Evolutionary conservation across 1,139 yeast genomes (phyloP).

Genomic region (Lodderomyces pseudojiufengensis): DNA sequence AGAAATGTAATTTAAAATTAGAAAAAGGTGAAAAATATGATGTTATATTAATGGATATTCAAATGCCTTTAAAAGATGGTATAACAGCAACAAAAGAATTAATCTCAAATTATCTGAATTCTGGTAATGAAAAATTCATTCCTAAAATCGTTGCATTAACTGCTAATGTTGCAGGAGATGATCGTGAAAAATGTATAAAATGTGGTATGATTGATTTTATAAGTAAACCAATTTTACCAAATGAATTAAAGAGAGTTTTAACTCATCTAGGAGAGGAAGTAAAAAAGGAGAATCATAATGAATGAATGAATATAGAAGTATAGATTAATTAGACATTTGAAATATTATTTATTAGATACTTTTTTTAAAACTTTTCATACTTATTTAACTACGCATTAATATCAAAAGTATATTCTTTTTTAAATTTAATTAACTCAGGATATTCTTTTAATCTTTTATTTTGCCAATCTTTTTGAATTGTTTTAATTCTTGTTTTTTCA

Average conservation of each 20-base stretch:
- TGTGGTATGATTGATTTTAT: constrained; percentile 57
- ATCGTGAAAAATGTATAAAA: constrained; percentile 42
- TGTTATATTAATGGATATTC: constrained; percentile 51
- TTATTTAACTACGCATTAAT: not conserved
- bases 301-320: not conserved
- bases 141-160: constrained; percentile 52
- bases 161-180: constrained; percentile 58
- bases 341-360: not conserved
- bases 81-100: constrained; percentile 41
- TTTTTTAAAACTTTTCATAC: not conserved
- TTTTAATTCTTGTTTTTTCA: constrained; percentile 16
- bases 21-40: constrained; percentile 38
- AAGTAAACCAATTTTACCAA: constrained; percentile 54
- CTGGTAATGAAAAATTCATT: constrained; percentile 25
- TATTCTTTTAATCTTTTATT: constrained; percentile 23
- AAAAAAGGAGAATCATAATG: constrained; percentile 2
- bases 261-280: constrained; percentile 12
- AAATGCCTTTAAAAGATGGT: constrained; percentile 54
- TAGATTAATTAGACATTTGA: too few relatives aligned
- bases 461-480: constrained; percentile 27
- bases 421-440: constrained; percentile 12
- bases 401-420: constrained; percentile 4
- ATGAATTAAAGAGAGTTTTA: constrained; percentile 36
- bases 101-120: constrained; percentile 19
- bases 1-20: constrained; percentile 27